Conservation (phyloP, 768 basidiomycete genomes). For the Epithele typhae region DNA sequence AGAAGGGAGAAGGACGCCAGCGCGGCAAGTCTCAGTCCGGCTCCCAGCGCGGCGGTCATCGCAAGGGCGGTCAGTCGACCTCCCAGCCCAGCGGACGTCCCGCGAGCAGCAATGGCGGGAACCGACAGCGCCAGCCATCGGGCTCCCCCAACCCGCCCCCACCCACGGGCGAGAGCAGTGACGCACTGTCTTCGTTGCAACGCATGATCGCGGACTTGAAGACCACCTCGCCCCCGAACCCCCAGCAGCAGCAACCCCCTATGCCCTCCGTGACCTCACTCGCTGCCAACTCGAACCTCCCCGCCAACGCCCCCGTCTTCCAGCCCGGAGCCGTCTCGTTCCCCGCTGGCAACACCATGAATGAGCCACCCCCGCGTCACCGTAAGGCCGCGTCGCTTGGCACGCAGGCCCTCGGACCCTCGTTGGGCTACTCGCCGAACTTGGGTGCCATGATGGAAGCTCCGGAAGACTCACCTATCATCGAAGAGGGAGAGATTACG, state of each 20-base stretch:
- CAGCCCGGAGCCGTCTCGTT: constrained; percentile 63
- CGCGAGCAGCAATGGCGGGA: constrained; percentile 37
- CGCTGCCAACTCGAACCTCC: constrained; percentile 47
- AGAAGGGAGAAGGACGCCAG: constrained; percentile 42
- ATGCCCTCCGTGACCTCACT: background rate
- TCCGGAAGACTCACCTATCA: constrained; percentile 56
- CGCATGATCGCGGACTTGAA: constrained; percentile 93
- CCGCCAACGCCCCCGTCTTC: constrained; percentile 68
- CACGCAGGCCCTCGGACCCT: constrained; percentile 51
- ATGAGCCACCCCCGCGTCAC: constrained; percentile 56
- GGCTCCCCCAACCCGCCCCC: constrained; percentile 43
- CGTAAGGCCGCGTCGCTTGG: constrained; percentile 81
- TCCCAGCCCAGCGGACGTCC: constrained; percentile 45
- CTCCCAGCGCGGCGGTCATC: constrained; percentile 41
- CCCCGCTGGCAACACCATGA: constrained; percentile 38
- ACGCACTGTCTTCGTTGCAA: constrained; percentile 83
- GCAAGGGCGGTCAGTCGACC: constrained; percentile 55
- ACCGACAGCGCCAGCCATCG: constrained; percentile 31
- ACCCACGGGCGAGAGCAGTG: constrained; percentile 61
- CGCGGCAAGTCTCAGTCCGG: constrained; percentile 33
- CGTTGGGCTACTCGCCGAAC: constrained; percentile 72
- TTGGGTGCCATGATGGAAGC: constrained; percentile 84
- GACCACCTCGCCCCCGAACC: constrained; percentile 68
- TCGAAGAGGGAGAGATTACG: constrained; percentile 78
- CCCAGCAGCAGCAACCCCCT: constrained; percentile 27